Conservation (phyloP, 495 filamentous ascomycete species). For the Tetracladium setigerum region DNA sequence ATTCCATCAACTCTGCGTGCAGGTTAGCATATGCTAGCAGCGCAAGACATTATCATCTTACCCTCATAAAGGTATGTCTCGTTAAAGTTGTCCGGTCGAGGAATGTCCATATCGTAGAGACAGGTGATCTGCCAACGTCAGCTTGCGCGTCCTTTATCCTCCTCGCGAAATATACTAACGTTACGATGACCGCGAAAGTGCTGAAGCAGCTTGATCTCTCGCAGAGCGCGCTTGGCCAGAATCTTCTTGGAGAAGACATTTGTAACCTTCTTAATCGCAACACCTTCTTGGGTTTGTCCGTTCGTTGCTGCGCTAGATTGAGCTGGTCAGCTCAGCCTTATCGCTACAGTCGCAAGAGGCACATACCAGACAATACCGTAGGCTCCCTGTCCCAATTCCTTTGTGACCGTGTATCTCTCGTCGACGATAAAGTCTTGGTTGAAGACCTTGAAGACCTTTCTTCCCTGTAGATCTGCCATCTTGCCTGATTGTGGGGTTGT, state of each 20-base stretch:
- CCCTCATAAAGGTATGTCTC: conserved; percentile 98
- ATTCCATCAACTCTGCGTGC: conserved; percentile 89
- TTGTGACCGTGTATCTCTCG: conserved; percentile 95
- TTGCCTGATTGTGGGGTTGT: conserved; percentile 2
- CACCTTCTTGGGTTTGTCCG: conserved; percentile 84
- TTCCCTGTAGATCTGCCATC: conserved; percentile 20
- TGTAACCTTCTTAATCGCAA: conserved; percentile 98
- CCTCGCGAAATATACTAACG: conserved; percentile 19
- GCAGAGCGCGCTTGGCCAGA: conserved; percentile 89
- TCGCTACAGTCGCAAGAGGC: neutral
- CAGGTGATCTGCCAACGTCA: conserved; percentile 76
- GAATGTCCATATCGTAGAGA: conserved; percentile 99
- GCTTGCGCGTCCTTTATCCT: neutral
- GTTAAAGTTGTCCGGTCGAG: conserved; percentile 95
- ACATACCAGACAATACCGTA: conserved; percentile 98
- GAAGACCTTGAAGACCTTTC: conserved; percentile 84
- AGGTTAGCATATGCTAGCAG: conserved; percentile 11
- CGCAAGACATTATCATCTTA: conserved; percentile 28
- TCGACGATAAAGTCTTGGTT: conserved; percentile 99
- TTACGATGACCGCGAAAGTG: conserved; percentile 81
- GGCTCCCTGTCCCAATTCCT: conserved; percentile 95
- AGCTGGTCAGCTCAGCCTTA: conserved; percentile 9
- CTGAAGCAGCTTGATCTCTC: conserved; percentile 97
- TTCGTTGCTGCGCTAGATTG: conserved; percentile 77
- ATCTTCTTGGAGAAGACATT: conserved; percentile 99